Percentiles rank a stretch among this genome's conserved stretches.
phyloP scores from a whole-genome alignment of 2,329 filamentous ascomycete species.

The Fusarium camptoceras region DNA sequence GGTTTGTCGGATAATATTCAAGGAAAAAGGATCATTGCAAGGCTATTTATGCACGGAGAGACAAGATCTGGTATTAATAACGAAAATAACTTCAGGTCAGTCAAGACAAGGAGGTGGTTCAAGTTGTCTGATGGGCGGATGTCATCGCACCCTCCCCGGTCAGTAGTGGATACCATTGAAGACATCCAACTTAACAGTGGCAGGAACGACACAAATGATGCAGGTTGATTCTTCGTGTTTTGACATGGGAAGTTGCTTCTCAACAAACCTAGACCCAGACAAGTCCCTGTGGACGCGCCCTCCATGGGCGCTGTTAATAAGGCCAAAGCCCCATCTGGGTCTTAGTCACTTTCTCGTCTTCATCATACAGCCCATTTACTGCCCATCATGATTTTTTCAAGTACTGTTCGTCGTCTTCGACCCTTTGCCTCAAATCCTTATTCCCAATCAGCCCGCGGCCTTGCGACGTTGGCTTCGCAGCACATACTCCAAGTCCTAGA shows the following conservation, averaged over 20 bases:
- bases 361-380: not conserved
- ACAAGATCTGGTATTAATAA: not conserved
- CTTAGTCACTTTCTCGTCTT: not conserved
- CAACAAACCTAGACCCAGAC: not conserved
- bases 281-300: not conserved
- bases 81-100: not conserved
- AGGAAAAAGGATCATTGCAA: not conserved
- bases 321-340: not conserved
- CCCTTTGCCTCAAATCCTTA: not conserved
- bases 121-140: not conserved
- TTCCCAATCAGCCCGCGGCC: not conserved
- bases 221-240: not conserved
- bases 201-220: not conserved
- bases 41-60: not conserved
- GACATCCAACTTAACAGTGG: not conserved
- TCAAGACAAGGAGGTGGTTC: not conserved
- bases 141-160: conserved; percentile 44
- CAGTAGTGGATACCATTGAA: conserved; percentile 25
- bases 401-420: not conserved
- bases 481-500: conserved; percentile 22
- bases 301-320: not conserved
- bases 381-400: not conserved
- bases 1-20: conserved; percentile 31
- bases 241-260: not conserved
- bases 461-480: conserved; percentile 10